Conservation (phyloP, 768 basidiomycete genomes). For the Lactifluus pinguis region DNA sequence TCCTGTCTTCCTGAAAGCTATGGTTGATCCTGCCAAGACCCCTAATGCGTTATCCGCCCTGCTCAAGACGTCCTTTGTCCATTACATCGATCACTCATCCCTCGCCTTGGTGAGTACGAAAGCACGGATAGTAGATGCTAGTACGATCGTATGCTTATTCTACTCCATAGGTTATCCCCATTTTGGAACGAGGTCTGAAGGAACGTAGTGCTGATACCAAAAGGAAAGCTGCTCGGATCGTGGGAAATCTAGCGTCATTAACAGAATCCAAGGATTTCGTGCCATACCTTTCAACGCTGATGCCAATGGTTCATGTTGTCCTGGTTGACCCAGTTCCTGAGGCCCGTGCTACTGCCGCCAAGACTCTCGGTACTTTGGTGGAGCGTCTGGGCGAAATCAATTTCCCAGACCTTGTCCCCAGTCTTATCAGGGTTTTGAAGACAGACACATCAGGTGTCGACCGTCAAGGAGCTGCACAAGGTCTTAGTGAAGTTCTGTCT, state of each 20-base stretch:
- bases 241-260: constrained; percentile 90
- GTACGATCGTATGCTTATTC: constrained; percentile 8
- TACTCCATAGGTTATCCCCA: constrained; percentile 69
- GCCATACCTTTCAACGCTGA: constrained; percentile 80
- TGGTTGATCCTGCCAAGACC: constrained; percentile 92
- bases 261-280: constrained; percentile 90
- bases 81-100: constrained; percentile 96
- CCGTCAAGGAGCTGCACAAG: constrained; percentile 95
- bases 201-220: constrained; percentile 93
- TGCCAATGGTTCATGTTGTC: constrained; percentile 87
- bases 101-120: constrained; percentile 67
- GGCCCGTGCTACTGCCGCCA: constrained; percentile 93
- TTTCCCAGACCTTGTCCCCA: constrained; percentile 94
- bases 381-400: constrained; percentile 90
- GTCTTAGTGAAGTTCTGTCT: constrained; percentile 88
- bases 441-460: constrained; percentile 93
- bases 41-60: constrained; percentile 75
- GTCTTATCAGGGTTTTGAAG: constrained; percentile 77
- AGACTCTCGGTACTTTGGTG: constrained; percentile 92
- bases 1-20: constrained; percentile 82
- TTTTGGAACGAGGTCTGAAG: constrained; percentile 84
- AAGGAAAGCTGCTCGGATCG: constrained; percentile 92
- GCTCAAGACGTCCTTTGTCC: constrained; percentile 91
- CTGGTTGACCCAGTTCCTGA: constrained; percentile 97
- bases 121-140: background rate